phyloP scores from a whole-genome alignment of 2,329 filamentous ascomycete species.

The Fusarium sp. region DNA sequence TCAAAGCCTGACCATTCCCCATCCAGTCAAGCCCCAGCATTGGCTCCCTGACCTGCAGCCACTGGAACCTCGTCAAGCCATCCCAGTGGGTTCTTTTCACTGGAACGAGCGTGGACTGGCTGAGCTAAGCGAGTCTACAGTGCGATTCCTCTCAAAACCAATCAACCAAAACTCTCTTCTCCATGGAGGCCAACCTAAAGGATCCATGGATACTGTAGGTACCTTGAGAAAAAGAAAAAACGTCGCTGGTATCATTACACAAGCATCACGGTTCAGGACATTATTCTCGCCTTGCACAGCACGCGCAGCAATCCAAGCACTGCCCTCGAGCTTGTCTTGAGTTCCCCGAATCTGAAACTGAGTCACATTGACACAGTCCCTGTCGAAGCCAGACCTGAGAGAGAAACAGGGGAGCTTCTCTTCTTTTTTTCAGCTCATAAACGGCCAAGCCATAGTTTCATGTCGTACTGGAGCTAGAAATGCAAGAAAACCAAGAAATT shows the following conservation, averaged over 20 bases:
- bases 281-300: constrained; percentile 19
- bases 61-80: constrained; percentile 29
- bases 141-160: not conserved
- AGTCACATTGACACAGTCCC: constrained; percentile 32
- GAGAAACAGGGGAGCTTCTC: constrained; percentile 2
- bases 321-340: constrained; percentile 20
- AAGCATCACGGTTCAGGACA: constrained; percentile 13
- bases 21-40: not conserved
- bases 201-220: not conserved
- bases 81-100: constrained; percentile 18
- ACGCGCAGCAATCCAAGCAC: constrained; percentile 14
- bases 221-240: not conserved
- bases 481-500: not conserved
- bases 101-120: constrained; percentile 28
- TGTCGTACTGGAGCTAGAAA: not conserved
- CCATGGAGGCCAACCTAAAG: not conserved
- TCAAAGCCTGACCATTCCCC: not conserved
- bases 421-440: not conserved
- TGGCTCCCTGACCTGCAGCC: constrained; percentile 34
- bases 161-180: not conserved
- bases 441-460: constrained; percentile 14
- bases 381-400: constrained; percentile 2
- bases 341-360: constrained; percentile 37
- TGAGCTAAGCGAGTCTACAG: constrained; percentile 39
- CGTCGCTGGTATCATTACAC: constrained; percentile 26